phyloP scores from a whole-genome alignment of 805 yeast species.

The Diddensiella santjacobensis region DNA sequence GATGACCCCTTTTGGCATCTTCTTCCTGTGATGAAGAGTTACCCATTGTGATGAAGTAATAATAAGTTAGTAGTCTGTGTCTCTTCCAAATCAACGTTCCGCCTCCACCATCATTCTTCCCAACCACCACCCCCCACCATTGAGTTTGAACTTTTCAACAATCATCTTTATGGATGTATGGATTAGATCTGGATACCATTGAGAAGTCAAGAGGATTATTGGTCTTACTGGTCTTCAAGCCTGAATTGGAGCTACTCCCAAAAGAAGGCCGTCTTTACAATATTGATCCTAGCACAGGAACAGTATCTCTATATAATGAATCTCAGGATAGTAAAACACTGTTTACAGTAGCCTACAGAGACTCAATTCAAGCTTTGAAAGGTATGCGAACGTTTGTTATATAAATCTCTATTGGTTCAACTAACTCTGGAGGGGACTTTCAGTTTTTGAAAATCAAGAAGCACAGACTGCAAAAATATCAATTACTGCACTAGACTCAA shows the following conservation, averaged over 20 bases:
- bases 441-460: too few species aligned
- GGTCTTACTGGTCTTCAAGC: neutral
- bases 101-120: too few species aligned
- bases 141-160: too few species aligned
- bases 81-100: too few species aligned
- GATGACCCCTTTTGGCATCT: slow-evolving; percentile 6
- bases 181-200: neutral
- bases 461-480: too few species aligned
- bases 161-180: neutral
- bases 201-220: neutral
- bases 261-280: neutral
- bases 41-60: slow-evolving; percentile 23
- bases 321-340: neutral
- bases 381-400: too few species aligned
- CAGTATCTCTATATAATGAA: neutral
- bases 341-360: neutral
- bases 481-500: too few species aligned
- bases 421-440: too few species aligned
- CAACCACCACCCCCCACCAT: too few species aligned
- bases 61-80: too few species aligned
- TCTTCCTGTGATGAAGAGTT: slow-evolving; percentile 25
- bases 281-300: neutral
- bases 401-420: too few species aligned
- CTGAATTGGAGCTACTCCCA: neutral
- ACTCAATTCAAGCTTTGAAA: neutral